Evolutionary conservation across 1,284 basidiomycete genomes (phyloP).

Genomic region (Ustilago nuda): DNA sequence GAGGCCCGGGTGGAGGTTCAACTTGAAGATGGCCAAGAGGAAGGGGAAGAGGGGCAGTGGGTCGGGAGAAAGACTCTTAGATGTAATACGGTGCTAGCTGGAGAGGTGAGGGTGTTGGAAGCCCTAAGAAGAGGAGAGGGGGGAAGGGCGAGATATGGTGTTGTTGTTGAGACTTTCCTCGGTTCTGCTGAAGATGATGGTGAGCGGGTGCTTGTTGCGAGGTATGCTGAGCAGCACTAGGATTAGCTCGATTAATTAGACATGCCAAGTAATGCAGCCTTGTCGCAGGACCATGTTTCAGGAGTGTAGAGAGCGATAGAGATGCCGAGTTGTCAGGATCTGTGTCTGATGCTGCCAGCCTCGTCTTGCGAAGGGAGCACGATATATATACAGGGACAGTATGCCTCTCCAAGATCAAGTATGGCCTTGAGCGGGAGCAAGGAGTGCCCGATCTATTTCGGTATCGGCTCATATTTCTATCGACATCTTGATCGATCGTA

Average conservation of each 20-base stretch:
- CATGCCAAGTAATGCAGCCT: not conserved
- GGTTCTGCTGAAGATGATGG: not conserved
- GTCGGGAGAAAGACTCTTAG: constrained; percentile 18
- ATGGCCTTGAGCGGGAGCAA: too few relatives aligned
- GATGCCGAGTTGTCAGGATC: too few relatives aligned
- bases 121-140: not conserved
- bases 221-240: constrained; percentile 23
- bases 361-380: too few relatives aligned
- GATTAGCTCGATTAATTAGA: too few relatives aligned
- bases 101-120: not conserved
- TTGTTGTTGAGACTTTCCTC: constrained; percentile 7
- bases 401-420: too few relatives aligned
- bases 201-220: constrained; percentile 1
- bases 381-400: too few relatives aligned
- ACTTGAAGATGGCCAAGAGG: not conserved
- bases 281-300: not conserved
- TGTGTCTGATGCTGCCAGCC: too few relatives aligned
- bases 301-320: too few relatives aligned
- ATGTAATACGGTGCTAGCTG: constrained; percentile 10
- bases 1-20: constrained; percentile 3
- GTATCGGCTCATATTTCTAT: not conserved
- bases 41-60: not conserved
- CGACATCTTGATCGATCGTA: not conserved
- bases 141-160: not conserved
- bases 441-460: not conserved